Conservation (phyloP, 176 grass and related monocot genomes). For the Thinopyrum elongatum region DNA sequence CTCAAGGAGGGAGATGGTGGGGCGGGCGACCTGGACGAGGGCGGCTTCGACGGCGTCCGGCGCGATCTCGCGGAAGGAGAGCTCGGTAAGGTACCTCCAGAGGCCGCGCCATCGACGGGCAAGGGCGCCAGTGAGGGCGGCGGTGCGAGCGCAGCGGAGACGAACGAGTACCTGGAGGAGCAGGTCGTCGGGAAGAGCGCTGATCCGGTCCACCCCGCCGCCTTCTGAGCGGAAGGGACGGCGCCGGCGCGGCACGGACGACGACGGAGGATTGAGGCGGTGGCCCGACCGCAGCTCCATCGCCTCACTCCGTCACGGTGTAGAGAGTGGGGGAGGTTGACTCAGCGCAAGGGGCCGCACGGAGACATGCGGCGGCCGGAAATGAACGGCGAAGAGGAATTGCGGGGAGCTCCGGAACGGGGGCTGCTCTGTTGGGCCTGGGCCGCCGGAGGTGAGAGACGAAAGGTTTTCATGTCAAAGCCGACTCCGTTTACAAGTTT, state of each 20-base stretch:
- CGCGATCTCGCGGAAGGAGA: neutral
- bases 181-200: neutral
- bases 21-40: neutral
- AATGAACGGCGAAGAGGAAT: no score
- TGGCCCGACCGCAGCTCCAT: neutral
- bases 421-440: no score
- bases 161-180: neutral
- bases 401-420: no score
- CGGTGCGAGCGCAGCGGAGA: neutral
- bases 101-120: neutral
- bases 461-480: no score
- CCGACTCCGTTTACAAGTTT: no score
- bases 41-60: neutral
- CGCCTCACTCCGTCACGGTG: neutral
- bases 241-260: neutral
- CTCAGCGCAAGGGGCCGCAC: no score
- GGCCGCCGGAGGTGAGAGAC: no score
- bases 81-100: neutral
- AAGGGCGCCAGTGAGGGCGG: neutral
- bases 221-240: no score
- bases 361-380: no score
- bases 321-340: no score
- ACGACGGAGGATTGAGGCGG: neutral
- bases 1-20: neutral
- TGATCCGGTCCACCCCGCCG: neutral